Conservation (phyloP, 129 eudicot genomes). For the Sambucus nigra region DNA sequence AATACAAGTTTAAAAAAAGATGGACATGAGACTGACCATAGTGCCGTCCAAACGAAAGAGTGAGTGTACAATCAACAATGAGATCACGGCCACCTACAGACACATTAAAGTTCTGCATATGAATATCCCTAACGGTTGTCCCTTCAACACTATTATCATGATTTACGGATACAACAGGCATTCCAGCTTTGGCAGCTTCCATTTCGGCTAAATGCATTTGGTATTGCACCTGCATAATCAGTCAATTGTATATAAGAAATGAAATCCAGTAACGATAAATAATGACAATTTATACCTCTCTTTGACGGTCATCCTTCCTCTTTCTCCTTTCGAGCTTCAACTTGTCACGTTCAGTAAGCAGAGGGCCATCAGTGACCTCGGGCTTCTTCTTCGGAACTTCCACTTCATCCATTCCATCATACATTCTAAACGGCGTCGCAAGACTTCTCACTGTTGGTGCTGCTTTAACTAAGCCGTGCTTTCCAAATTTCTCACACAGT, state of each 20-base stretch:
- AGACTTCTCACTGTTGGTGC: slow-evolving; percentile 94
- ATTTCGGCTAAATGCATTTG: slow-evolving; percentile 85
- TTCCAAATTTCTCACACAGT: slow-evolving; percentile 75
- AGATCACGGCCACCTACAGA: slow-evolving; percentile 99
- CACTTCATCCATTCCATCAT: slow-evolving; percentile 92
- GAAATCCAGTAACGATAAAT: neutral
- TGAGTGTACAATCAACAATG: slow-evolving; percentile 74
- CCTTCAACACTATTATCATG: slow-evolving; percentile 70
- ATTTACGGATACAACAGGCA: slow-evolving; percentile 80
- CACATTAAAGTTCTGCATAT: slow-evolving; percentile 80
- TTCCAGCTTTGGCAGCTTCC: slow-evolving; percentile 97
- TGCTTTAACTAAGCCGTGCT: slow-evolving; percentile 79
- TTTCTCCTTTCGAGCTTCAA: slow-evolving; percentile 89
- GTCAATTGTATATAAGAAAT: slow-evolving; percentile 7
- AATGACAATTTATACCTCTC: slow-evolving; percentile 50
- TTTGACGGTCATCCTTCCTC: slow-evolving; percentile 94
- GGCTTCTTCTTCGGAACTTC: slow-evolving; percentile 76
- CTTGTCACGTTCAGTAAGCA: slow-evolving; percentile 92
- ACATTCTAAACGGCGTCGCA: slow-evolving; percentile 82
- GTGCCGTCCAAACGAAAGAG: slow-evolving; percentile 86
- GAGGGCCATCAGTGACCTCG: slow-evolving; percentile 83
- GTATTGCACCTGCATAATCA: slow-evolving; percentile 53
- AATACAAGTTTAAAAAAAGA: too few species aligned
- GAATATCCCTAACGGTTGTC: slow-evolving; percentile 70
- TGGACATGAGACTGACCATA: slow-evolving; percentile 55